Evolutionary conservation across 495 filamentous ascomycete species (phyloP).

Genomic region (Hyaloscypha finlandica): DNA sequence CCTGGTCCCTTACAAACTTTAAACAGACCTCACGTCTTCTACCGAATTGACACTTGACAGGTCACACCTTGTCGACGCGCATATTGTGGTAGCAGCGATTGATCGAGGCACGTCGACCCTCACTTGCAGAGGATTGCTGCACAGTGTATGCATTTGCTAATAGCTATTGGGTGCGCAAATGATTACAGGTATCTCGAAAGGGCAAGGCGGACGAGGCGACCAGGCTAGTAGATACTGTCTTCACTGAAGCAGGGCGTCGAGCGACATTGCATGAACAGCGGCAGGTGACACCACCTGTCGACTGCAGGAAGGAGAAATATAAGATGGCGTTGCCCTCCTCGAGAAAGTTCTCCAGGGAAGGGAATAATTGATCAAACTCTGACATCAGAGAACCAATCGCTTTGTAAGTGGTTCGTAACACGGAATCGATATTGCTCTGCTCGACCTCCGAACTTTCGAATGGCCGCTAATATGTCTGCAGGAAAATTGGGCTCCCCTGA

Average conservation of each 20-base stretch:
- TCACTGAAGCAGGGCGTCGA: neutral
- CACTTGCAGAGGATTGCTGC: conserved; percentile 21
- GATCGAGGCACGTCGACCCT: conserved; percentile 6
- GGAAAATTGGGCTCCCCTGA: conserved; percentile 14
- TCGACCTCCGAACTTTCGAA: conserved; percentile 20
- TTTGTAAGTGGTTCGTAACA: neutral
- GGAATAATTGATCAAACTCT: neutral
- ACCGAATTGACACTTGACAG: conserved; percentile 17
- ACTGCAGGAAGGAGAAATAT: conserved; percentile 13
- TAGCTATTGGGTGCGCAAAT: conserved; percentile 9
- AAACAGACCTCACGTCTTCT: conserved; percentile 7
- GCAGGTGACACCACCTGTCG: conserved; percentile 19
- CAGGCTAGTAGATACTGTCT: conserved; percentile 15
- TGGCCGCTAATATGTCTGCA: conserved; percentile 28
- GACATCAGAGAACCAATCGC: neutral
- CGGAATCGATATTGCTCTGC: neutral
- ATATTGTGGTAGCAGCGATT: conserved; percentile 9
- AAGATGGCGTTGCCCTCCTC: conserved; percentile 22
- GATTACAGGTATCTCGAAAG: conserved; percentile 1
- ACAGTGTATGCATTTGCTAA: neutral
- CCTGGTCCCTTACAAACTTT: conserved; percentile 6
- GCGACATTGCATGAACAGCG: conserved; percentile 11
- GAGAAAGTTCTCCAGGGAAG: neutral
- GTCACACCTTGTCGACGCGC: conserved; percentile 4
- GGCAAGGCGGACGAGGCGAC: conserved; percentile 28